These are phyloP conservation scores for Xylariaceae sp. DNA, from an alignment of 2,329 filamentous ascomycete species.

Conservation along the genomic window DNA sequence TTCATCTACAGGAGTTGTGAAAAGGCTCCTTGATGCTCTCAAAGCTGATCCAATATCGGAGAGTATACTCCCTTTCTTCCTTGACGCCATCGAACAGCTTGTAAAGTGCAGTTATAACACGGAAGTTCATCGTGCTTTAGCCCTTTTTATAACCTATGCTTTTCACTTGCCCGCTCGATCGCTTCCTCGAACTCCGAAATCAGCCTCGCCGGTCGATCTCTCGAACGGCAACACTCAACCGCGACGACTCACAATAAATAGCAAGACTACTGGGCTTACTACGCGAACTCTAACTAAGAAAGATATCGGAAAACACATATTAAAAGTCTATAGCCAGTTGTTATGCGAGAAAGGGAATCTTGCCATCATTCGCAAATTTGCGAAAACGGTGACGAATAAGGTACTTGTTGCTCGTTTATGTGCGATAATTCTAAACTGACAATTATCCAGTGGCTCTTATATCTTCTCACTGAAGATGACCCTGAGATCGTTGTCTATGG, in stretches of 20 bases:
- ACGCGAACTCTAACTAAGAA: slow-evolving; percentile 54
- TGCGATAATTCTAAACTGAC: slow-evolving; percentile 33
- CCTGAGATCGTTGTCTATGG: slow-evolving; percentile 77
- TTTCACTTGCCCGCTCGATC: slow-evolving; percentile 60
- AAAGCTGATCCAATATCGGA: slow-evolving; percentile 76
- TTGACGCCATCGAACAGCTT: slow-evolving; percentile 73
- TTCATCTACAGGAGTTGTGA: slow-evolving; percentile 67
- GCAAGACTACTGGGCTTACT: slow-evolving; percentile 30
- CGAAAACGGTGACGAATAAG: slow-evolving; percentile 92
- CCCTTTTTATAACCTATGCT: slow-evolving; percentile 89
- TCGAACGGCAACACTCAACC: slow-evolving; percentile 41
- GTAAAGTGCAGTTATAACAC: slow-evolving; percentile 77
- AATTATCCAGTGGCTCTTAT: slow-evolving; percentile 71
- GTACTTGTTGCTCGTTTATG: slow-evolving; percentile 44
- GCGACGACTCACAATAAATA: slow-evolving; percentile 39
- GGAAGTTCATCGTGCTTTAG: slow-evolving; percentile 79
- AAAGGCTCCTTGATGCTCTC: slow-evolving; percentile 81
- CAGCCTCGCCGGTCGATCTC: slow-evolving; percentile 38
- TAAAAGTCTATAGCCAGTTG: slow-evolving; percentile 72
- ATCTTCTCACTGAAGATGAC: slow-evolving; percentile 83
- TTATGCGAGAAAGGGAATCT: slow-evolving; percentile 69
- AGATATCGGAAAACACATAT: slow-evolving; percentile 68
- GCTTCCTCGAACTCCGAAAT: slow-evolving; percentile 49
- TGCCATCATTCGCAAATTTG: slow-evolving; percentile 76
- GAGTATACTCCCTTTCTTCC: slow-evolving; percentile 70